Evolutionary conservation across 257 asterid species (phyloP), one percentile per base, ranked within the genome.

Genomic region (Solanum chilense): DNA sequence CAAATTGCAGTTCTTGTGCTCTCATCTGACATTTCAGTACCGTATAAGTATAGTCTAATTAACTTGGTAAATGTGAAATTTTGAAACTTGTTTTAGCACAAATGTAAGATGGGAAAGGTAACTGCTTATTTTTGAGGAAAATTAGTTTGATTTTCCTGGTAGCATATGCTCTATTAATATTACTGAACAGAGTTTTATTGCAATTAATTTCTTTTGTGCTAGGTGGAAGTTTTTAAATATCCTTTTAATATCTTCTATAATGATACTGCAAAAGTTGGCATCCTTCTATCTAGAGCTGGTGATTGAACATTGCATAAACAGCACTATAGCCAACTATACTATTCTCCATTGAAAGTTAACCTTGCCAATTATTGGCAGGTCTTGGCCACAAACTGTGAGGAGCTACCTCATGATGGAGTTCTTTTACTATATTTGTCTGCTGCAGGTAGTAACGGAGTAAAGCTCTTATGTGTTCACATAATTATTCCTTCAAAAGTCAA

Each of bases 341-440:
- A 25, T 29, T 31, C 18, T 39, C 27, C 33, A n/a, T 85, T 70
- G 66, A 29, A 66, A 68, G 47, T 82, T 82, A 58, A 88, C 47
- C 75, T 87, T 88, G 39, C 86, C 64, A 75, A 91, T 85, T 87
- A 37, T 80, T 92, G 86, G 71, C 93, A 97, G 99, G 98, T 97
- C 82, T 88, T 97, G 91, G 97, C 98, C 86, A 94, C 98, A 81
- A 91, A 93, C 56, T 95, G 98, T 29, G 99, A 97, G 93, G 99
- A 97, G 93, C 98, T 97, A 91, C 94, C 97, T 85, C 71, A 98
- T 76, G 99, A 97, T 90, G 99, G 99, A 83, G 89, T 94, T 87
- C 93, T 97, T 89, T 88, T 97, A 85, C 90, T 96, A 90, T 93
- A 97, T 89, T 84, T 97, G 62, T 95, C 99, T 42, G 95, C 96